Percentiles rank a stretch among this genome's conserved stretches.
Evolutionary conservation across 2,329 filamentous ascomycete species (phyloP).

Genomic region (Ophiostoma sp.): DNA sequence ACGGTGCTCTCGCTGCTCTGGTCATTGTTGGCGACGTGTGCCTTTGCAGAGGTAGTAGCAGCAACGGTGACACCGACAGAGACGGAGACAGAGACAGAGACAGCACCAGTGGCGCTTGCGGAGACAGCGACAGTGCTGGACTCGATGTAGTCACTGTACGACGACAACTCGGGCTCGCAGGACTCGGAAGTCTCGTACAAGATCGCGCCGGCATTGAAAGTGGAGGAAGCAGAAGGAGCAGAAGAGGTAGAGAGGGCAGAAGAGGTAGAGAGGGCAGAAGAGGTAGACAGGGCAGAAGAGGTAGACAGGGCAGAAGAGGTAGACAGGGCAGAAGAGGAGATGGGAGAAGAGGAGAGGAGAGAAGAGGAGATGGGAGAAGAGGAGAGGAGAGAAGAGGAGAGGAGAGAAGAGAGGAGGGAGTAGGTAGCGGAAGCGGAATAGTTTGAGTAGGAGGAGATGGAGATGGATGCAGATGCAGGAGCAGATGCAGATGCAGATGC

Average conservation of each 20-base stretch:
- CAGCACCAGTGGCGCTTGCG: not conserved
- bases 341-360: not conserved
- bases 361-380: not conserved
- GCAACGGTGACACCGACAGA: conserved; percentile 7
- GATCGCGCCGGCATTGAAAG: not conserved
- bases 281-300: not conserved
- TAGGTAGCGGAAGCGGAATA: conserved; percentile 8
- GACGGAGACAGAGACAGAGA: conserved; percentile 14
- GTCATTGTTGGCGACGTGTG: not conserved
- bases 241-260: not conserved
- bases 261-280: not conserved
- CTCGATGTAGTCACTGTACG: conserved; percentile 1
- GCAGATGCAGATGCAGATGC: conserved; percentile 11
- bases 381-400: not conserved
- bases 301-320: not conserved
- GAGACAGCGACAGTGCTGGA: not conserved
- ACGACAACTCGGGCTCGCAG: conserved; percentile 2
- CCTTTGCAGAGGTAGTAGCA: not conserved
- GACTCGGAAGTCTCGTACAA: not conserved
- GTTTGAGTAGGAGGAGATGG: conserved; percentile 9
- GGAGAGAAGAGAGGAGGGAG: not conserved
- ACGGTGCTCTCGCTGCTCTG: conserved; percentile 1
- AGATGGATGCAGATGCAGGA: conserved; percentile 10
- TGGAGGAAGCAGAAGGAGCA: not conserved
- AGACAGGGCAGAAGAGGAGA: not conserved